These are phyloP conservation scores for Chlorella vulgaris DNA, from an alignment of 139 green algal genomes.

Conservation along the genomic window DNA sequence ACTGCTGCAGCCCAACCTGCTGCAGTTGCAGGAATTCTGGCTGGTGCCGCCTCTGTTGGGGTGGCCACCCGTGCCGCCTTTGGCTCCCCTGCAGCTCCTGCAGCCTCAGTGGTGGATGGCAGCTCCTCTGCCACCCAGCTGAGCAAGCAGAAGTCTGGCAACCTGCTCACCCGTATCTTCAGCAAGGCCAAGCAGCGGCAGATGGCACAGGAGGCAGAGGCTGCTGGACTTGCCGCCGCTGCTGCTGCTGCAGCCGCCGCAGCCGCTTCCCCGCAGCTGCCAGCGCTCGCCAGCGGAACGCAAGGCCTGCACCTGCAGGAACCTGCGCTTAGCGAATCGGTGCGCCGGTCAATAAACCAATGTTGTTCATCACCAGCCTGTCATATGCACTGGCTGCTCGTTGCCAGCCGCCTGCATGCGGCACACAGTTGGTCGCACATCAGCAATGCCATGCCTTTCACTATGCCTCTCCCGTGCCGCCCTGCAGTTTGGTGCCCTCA, in stretches of 20 bases:
- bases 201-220: not conserved
- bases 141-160: not conserved
- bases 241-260: not conserved
- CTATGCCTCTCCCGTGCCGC: too few species aligned
- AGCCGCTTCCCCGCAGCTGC: not conserved
- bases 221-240: not conserved
- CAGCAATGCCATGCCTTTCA: too few species aligned
- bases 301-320: not conserved
- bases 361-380: too few species aligned
- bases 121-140: not conserved
- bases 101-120: too few species aligned
- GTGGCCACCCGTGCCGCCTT: too few species aligned
- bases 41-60: too few species aligned
- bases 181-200: not conserved
- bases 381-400: too few species aligned
- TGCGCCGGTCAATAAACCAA: too few species aligned
- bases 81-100: too few species aligned
- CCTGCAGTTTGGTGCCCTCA: conserved; percentile 28
- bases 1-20: not conserved
- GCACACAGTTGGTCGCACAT: too few species aligned
- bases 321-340: conserved; percentile 2
- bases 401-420: too few species aligned
- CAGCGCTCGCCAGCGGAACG: not conserved
- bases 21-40: not conserved
- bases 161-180: not conserved